Evolutionary conservation across 2,329 filamentous ascomycete species (phyloP), one percentile per base, ranked within the genome.

Genomic region (Chaetomium sp.): DNA sequence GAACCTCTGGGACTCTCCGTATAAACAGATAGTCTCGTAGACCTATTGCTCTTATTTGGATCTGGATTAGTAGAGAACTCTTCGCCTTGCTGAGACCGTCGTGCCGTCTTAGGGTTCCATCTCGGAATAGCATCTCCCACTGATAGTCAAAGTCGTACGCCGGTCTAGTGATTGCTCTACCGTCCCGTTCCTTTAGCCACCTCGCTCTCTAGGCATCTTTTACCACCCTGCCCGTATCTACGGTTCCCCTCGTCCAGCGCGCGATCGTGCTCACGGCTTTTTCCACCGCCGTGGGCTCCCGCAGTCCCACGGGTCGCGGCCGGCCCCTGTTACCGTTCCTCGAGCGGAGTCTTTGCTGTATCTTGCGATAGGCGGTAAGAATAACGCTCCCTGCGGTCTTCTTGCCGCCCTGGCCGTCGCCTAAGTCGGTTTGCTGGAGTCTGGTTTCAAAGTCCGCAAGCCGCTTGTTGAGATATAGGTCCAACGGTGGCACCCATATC

Each of bases 381-480:
- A n/a, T 38, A 7, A 51, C 27, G 8, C 45, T 51, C n/a, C 45
- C 56, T 49, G n/a, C 6, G 12, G n/a, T 16, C 27, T 33, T 50
- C 4, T 49, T 49, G 4, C 10, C 56, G 2, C 56, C 42, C 16
- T 23, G 47, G n/a, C 57, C 47, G 21, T 49, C 25, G 23, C 31
- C 2, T 53, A 21, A 23, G 42, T 6, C 8, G 42, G 45, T 25
- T 7, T 19, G 8, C 55, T n/a, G 49, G 5, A 65, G 42, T 31
- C 64, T n/a, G 21, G 21, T 35, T 21, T 63, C 57, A 10, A 66
- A 66, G 27, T 57, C 33, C 10, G 51, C 57, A 10, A 63, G 25
- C 21, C 42, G 35, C 21, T 60, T 66, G 35, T 63, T 63, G 4
- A 63, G 33, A 23, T 66, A 63, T 4, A 66, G 23, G 45, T 66